A percentile compares a stretch with the other conserved stretches of the same genome.
Conservation (phyloP, 257 asterid species). For the Nemophila menziesii region DNA sequence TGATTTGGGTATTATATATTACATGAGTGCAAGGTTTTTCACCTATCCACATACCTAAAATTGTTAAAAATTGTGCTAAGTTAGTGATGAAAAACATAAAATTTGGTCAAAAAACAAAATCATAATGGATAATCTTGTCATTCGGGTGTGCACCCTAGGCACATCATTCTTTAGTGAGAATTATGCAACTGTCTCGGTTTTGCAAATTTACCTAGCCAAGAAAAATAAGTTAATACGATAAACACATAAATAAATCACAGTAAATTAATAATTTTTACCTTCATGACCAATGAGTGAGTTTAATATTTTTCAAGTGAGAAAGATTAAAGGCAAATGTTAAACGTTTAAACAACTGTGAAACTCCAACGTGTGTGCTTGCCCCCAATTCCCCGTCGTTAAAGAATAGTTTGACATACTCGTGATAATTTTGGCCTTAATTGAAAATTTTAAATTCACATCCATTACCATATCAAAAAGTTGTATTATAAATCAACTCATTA, state of each 20-base stretch:
- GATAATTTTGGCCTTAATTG: constrained; percentile 17
- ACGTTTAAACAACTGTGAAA: constrained; percentile 20
- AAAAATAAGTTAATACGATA: neutral
- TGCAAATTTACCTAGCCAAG: constrained; percentile 15
- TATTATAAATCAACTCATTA: neutral
- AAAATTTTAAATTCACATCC: constrained; percentile 17
- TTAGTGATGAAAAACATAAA: no score
- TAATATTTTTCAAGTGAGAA: constrained; percentile 13
- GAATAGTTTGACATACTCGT: constrained; percentile 16
- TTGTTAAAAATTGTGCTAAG: neutral
- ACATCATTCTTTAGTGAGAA: constrained; percentile 21
- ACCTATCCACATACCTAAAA: constrained; percentile 17
- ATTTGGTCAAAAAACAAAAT: neutral
- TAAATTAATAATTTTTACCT: neutral
- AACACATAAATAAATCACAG: no score
- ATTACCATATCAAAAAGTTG: constrained; percentile 17
- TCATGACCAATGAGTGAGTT: constrained; percentile 20
- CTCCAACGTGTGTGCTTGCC: constrained; percentile 20
- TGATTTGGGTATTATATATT: constrained; percentile 13
- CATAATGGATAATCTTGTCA: constrained; percentile 6
- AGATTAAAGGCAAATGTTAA: constrained; percentile 14
- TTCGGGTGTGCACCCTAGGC: constrained; percentile 20
- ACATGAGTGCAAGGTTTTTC: constrained; percentile 18
- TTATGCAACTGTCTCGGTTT: constrained; percentile 19
- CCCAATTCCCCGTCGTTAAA: constrained; percentile 20